Percentiles rank a stretch among this genome's conserved stretches.
Evolutionary conservation across 1,139 yeast species (phyloP).

Genomic region (Yamadazyma sp.): DNA sequence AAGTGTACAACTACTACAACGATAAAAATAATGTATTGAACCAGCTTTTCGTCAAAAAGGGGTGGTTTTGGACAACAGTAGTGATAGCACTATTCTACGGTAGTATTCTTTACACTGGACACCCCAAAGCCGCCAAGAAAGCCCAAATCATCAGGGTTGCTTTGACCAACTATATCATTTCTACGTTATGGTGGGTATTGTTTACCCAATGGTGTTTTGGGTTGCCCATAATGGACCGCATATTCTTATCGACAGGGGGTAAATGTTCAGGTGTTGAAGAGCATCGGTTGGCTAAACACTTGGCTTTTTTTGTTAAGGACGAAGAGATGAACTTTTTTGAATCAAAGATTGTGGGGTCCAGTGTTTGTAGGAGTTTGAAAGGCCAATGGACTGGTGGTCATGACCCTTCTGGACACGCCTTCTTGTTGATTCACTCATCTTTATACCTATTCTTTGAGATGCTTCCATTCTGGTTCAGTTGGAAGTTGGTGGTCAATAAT

Average conservation of each 20-base stretch:
- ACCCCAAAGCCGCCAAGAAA: conserved; percentile 11
- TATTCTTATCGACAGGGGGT: conserved; percentile 84
- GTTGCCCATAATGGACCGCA: conserved; percentile 82
- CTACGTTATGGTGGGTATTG: conserved; percentile 79
- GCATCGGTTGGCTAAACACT: conserved; percentile 5
- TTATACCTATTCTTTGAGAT: conserved; percentile 70
- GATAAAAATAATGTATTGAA: conserved; percentile 68
- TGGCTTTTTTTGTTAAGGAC: conserved; percentile 8
- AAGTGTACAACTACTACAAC: conserved; percentile 56
- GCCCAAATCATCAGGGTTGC: conserved; percentile 20
- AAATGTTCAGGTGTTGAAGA: conserved; percentile 44
- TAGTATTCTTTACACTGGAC: conserved; percentile 12
- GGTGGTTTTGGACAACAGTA: conserved; percentile 89
- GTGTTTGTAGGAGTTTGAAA: conserved; percentile 56
- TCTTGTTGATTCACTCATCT: conserved; percentile 71
- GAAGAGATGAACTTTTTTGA: conserved; percentile 15
- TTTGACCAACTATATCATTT: conserved; percentile 40
- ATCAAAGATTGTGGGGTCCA: conserved; percentile 37
- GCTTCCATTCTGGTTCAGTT: conserved; percentile 38
- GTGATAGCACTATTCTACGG: conserved; percentile 30
- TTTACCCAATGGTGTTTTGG: conserved; percentile 91
- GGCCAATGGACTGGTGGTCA: conserved; percentile 93
- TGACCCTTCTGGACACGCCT: conserved; percentile 95
- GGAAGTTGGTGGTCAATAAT: conserved; percentile 10
- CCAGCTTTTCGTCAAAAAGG: conserved; percentile 73